Conservation (phyloP, 805 yeast species). For the Ogataea ramenticola region DNA sequence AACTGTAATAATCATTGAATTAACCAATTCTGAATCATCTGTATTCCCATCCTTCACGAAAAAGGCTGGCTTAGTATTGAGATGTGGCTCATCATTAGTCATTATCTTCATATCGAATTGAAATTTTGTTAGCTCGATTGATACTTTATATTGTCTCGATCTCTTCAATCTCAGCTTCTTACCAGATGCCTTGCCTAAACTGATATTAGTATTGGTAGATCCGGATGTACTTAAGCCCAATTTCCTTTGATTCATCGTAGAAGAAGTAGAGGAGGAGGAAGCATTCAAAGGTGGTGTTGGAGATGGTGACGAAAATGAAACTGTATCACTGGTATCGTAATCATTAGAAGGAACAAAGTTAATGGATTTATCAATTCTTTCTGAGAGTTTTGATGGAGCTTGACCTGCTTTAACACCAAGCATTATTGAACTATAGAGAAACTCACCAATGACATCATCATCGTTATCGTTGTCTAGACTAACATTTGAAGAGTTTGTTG, state of each 20-base stretch:
- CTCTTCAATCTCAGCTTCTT: constrained; percentile 55
- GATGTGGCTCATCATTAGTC: constrained; percentile 32
- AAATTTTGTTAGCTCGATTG: constrained; percentile 48
- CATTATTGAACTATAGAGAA: constrained; percentile 74
- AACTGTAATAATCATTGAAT: constrained; percentile 40
- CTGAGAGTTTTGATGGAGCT: constrained; percentile 39
- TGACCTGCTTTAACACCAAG: constrained; percentile 47
- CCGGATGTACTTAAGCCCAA: background rate
- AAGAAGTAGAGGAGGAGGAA: background rate
- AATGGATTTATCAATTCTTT: constrained; percentile 41
- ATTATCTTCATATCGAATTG: constrained; percentile 38
- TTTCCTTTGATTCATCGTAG: background rate
- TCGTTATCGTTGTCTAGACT: constrained; percentile 5
- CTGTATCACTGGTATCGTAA: constrained; percentile 2
- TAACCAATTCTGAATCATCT: constrained; percentile 39
- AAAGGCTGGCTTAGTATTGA: constrained; percentile 13
- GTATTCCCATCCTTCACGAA: constrained; percentile 19
- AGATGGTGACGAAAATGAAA: constrained; percentile 5
- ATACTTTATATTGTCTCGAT: constrained; percentile 52
- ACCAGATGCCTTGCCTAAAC: constrained; percentile 23
- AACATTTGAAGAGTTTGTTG: background rate
- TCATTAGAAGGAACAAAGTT: constrained; percentile 5
- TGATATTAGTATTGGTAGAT: constrained; percentile 17
- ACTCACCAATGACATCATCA: constrained; percentile 42
- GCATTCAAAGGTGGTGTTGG: constrained; percentile 4